These are phyloP conservation scores for Penstemon barbatus DNA, from an alignment of 257 asterid genomes.

Conservation along the genomic window DNA sequence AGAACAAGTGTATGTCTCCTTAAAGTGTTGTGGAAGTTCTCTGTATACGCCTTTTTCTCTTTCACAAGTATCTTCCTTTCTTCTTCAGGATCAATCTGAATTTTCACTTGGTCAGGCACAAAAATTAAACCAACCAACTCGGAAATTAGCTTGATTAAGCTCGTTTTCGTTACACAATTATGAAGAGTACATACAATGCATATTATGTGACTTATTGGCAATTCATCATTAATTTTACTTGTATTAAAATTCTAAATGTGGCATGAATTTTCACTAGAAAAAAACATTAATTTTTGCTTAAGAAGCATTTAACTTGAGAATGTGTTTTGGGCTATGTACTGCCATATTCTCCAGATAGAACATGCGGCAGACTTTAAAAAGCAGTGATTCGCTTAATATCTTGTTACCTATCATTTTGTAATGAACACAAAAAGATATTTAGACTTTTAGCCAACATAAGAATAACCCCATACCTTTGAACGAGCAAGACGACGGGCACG, in stretches of 20 bases:
- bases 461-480: conserved; percentile 62
- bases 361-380: not conserved
- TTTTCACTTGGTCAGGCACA: not conserved
- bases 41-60: conserved; percentile 74
- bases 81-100: conserved; percentile 87
- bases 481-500: conserved; percentile 94
- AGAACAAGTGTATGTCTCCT: conserved; percentile 82
- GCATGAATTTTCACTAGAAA: not conserved
- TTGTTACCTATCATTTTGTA: not conserved
- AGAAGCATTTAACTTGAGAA: not conserved
- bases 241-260: not conserved
- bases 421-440: not conserved
- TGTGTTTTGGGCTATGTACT: not conserved
- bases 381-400: not conserved
- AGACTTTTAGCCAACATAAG: not conserved
- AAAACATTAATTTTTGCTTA: not conserved
- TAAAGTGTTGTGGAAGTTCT: conserved; percentile 69
- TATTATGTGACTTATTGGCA: too few relatives aligned
- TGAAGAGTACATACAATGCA: not conserved
- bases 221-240: not conserved
- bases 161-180: too few relatives aligned
- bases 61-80: conserved; percentile 81
- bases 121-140: not conserved
- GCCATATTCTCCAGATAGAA: not conserved
- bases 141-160: not conserved